A percentile compares a stretch with the other conserved stretches of the same genome.
Evolutionary conservation across 345 rosid genomes (phyloP).

Genomic region (Erodium maritimum): DNA sequence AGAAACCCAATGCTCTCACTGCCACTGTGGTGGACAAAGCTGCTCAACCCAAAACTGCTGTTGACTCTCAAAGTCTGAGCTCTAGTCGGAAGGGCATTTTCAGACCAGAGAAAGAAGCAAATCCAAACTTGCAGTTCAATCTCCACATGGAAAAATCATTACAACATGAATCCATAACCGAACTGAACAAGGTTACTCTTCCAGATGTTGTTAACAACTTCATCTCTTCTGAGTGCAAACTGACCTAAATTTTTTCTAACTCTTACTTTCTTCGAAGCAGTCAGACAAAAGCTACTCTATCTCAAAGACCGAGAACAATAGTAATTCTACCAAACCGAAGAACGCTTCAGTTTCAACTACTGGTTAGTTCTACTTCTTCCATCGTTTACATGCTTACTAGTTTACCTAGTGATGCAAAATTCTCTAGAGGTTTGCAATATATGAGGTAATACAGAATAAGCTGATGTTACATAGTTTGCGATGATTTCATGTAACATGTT

Average conservation of each 20-base stretch:
- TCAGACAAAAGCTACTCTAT: constrained; percentile 17
- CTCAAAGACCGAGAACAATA: constrained; percentile 9
- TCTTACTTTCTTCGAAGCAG: constrained; percentile 4
- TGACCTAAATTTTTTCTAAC: background rate
- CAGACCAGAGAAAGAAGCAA: no score
- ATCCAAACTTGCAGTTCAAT: constrained; percentile 7
- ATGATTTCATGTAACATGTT: background rate
- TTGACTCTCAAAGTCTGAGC: no score
- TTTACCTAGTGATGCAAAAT: no score
- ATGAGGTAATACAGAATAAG: background rate
- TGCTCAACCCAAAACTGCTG: constrained; percentile 1
- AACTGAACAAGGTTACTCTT: no score
- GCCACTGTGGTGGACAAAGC: constrained; percentile 19
- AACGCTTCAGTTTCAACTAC: constrained; percentile 25
- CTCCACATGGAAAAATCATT: background rate
- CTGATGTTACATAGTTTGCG: background rate
- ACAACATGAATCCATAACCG: no score
- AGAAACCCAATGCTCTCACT: constrained; percentile 18
- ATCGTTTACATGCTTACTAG: background rate
- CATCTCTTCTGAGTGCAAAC: background rate
- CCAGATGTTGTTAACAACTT: background rate
- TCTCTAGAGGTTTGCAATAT: background rate
- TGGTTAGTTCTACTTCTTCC: constrained; percentile 32
- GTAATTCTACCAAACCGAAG: constrained; percentile 22
- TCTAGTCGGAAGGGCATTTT: no score